Evolutionary conservation across 352 stramenopile species (phyloP).

Genomic region (Phytopythium cucurbitacearum): DNA sequence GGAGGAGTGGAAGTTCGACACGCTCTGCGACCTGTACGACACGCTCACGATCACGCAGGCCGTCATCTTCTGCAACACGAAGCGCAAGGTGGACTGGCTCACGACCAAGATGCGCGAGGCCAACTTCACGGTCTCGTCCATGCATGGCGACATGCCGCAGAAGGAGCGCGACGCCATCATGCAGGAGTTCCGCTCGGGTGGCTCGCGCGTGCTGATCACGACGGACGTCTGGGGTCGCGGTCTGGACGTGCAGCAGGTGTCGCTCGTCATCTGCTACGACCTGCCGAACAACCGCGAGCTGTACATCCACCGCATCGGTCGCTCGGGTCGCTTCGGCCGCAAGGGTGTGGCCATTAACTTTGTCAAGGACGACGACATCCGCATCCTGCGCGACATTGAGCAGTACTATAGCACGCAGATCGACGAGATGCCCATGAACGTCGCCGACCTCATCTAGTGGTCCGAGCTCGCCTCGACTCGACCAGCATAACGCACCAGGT

Average conservation of each 20-base stretch:
- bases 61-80: slow-evolving; percentile 99
- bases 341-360: slow-evolving; percentile 99
- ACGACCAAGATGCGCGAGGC: slow-evolving; percentile 95
- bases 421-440: slow-evolving; percentile 99
- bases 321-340: slow-evolving; percentile 94
- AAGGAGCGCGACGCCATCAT: slow-evolving; percentile 94
- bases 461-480: no score
- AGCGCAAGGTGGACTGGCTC: slow-evolving; percentile 97
- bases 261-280: slow-evolving; percentile 98
- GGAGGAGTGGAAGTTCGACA: slow-evolving; percentile 99
- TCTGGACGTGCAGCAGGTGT: slow-evolving; percentile 97
- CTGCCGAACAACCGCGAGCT: slow-evolving; percentile 95
- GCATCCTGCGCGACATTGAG: slow-evolving; percentile 96
- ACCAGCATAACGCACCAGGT: no score
- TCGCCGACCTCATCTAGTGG: slow-evolving; percentile 97
- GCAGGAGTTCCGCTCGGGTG: slow-evolving; percentile 95
- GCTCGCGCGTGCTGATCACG: slow-evolving; percentile 95
- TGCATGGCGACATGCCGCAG: slow-evolving; percentile 98
- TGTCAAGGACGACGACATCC: slow-evolving; percentile 94
- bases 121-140: slow-evolving; percentile 96
- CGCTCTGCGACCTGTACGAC: slow-evolving; percentile 98
- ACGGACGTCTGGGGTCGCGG: slow-evolving; percentile 97
- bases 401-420: slow-evolving; percentile 99
- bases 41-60: slow-evolving; percentile 99
- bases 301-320: slow-evolving; percentile 96